phyloP scores from a whole-genome alignment of 2,329 filamentous ascomycete species.

The Hirsutella thompsonii region DNA sequence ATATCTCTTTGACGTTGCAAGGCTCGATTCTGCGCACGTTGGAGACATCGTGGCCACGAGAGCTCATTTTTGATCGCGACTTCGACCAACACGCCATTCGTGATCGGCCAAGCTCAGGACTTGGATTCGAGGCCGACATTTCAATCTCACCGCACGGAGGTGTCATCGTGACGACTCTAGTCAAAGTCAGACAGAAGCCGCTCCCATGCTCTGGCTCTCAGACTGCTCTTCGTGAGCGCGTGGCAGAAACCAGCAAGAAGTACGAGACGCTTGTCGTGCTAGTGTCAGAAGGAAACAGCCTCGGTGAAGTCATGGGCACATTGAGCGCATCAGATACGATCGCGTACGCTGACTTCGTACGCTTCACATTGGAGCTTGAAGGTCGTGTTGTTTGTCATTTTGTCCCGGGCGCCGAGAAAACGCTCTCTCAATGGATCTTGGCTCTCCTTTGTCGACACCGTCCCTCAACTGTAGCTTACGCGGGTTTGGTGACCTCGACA shows the following conservation, averaged over 20 bases:
- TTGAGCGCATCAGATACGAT: conserved; percentile 26
- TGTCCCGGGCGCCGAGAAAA: conserved; percentile 34
- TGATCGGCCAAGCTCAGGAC: conserved; percentile 17
- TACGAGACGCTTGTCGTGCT: conserved; percentile 60
- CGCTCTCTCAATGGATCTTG: conserved; percentile 41
- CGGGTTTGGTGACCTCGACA: conserved; percentile 20
- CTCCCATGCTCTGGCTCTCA: conserved; percentile 37
- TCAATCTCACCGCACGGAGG: conserved; percentile 57
- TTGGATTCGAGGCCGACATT: conserved; percentile 55
- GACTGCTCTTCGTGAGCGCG: conserved; percentile 38
- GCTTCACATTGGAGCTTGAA: conserved; percentile 30
- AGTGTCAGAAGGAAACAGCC: conserved; percentile 39
- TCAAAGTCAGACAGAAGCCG: conserved; percentile 58
- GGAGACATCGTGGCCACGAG: neutral
- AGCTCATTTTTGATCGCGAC: neutral
- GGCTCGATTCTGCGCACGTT: neutral
- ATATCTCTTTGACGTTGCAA: neutral
- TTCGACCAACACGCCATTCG: conserved; percentile 5
- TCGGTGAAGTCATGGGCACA: conserved; percentile 26
- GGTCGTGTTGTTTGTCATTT: conserved; percentile 28
- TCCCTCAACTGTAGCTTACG: conserved; percentile 12
- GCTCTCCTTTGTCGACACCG: conserved; percentile 35
- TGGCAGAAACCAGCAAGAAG: conserved; percentile 37
- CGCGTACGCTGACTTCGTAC: conserved; percentile 35
- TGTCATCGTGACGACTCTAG: conserved; percentile 56